Base-by-base conservation (phyloP, 441 rosid species). In the Isatis lusitanica region DNA sequence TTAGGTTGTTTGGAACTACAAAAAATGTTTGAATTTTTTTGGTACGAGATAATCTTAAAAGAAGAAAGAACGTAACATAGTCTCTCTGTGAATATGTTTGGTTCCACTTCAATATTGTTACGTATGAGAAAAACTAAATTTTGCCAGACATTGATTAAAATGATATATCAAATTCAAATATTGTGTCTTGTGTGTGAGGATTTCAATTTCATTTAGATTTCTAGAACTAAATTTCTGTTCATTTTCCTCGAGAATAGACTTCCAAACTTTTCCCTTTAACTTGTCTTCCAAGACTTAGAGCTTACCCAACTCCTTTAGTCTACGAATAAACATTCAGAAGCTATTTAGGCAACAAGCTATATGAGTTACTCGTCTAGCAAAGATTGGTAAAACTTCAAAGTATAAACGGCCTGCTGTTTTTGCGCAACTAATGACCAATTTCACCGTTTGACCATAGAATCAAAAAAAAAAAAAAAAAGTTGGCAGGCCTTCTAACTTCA, bases 1-100 rank as follows among this genome's bases (percentile, higher is more conserved):
- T 83, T 81, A 62, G 81, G 51, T 71, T 84, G 73, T 44, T 88
- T 81, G 46, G 89, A 81, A 63, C 21, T 78, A 73, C 91, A 92
- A 71, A 77, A 73, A 71, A 89, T 71, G 64, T 73, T 59, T 26
- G 68, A 87, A 80, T 57, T 79, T 84, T 62, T 21, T 21, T 78
- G 11, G 75, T 50, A 35, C 79, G 81, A 48, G 63, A 75, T 70
- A 72, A 81, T 72, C 71, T 56, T 35, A 57, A 26, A 26, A 26
- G 28, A 26, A 26, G 28, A 26, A 26, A 26, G 4, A 26, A 26
- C 2, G 3, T 26, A 26, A 26, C 2, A 26, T 26, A 26, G 28
- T 26, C 28, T 26, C 28, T 26, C 28, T 26, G 2, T 26, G 28
- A 26, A 26, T 26, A 26, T 26, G 28, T 26, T 26, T 3, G 28